phyloP scores from a whole-genome alignment of 1,284 basidiomycete genomes.

The Farysia itapuensis region DNA sequence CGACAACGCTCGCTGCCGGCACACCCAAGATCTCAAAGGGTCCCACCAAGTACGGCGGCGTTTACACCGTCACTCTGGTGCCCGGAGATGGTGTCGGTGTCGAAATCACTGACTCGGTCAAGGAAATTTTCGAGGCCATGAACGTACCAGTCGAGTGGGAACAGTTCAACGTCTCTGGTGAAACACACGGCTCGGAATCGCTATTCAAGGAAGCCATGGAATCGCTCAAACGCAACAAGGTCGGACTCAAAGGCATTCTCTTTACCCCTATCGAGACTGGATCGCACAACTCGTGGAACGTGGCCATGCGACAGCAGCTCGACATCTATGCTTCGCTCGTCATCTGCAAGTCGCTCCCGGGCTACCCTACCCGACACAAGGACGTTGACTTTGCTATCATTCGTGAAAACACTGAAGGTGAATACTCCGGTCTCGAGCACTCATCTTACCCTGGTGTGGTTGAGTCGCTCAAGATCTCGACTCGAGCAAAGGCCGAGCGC shows the following conservation, averaged over 20 bases:
- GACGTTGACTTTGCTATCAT: slow-evolving; percentile 99
- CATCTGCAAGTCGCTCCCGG: slow-evolving; percentile 96
- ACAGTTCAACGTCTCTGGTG: slow-evolving; percentile 95
- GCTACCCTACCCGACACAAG: slow-evolving; percentile 90
- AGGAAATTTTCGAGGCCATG: slow-evolving; percentile 95
- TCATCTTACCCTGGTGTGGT: slow-evolving; percentile 93
- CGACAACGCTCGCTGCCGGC: slow-evolving; percentile 77
- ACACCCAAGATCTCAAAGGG: slow-evolving; percentile 75
- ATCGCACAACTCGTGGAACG: slow-evolving; percentile 99
- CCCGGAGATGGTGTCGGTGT: slow-evolving; percentile 70
- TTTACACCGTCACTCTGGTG: slow-evolving; percentile 63
- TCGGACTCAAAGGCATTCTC: slow-evolving; percentile 98
- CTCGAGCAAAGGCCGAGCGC: slow-evolving; percentile 90
- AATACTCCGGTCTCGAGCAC: slow-evolving; percentile 98
- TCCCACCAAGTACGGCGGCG: slow-evolving; percentile 91
- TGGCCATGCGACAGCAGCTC: slow-evolving; percentile 98
- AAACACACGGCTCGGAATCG: slow-evolving; percentile 88
- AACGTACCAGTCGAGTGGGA: slow-evolving; percentile 99
- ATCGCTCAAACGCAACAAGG: slow-evolving; percentile 93
- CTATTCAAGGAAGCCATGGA: slow-evolving; percentile 92
- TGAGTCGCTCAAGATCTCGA: slow-evolving; percentile 96
- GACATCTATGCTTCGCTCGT: slow-evolving; percentile 99
- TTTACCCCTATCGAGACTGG: slow-evolving; percentile 96
- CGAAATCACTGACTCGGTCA: slow-evolving; percentile 97
- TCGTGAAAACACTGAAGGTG: slow-evolving; percentile 99